Evolutionary conservation across 768 basidiomycete genomes (phyloP), one percentile per base, ranked within the genome.

Genomic region (Suillus subluteus): DNA sequence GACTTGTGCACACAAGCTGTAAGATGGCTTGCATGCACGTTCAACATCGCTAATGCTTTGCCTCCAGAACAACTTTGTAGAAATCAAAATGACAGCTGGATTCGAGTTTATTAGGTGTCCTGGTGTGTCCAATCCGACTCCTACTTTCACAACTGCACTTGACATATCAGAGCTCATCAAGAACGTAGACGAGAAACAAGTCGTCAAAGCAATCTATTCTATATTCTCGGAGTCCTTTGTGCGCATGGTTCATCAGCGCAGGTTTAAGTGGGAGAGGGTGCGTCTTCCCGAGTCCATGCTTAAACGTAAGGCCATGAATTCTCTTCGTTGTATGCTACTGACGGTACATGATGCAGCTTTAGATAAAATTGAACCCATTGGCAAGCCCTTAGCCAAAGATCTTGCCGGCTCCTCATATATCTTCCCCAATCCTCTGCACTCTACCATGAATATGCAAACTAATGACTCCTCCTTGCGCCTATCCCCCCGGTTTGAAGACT

Each of bases 31-130:
- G 23, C 4, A 50, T 23, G 48, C 48, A 50, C 11, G 1, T 23
- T 50, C n/a, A 23, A 50, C n/a, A 50, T 50, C 23, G 13, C 48
- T 50, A 23, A 50, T 50, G 48, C 23, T 23, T 50, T 23, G 0
- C n/a, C n/a, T 50, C n/a, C 48, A 50, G 48, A 50, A 50, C 23
- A 50, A 50, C n/a, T 50, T 23, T 50, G n/a, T 50, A n/a, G 48
- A 50, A 23, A 23, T 50, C 23, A 50, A 4, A 50, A 50, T 50
- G 48, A 50, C 48, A 12, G 12, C 48, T 50, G 48, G n/a, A 50
- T 50, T 50, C 4, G 2, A 50, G 48, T 50, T 50, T 50, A n/a
- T 50, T 2, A 50, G 6, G n/a, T 50, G 23, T 50, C 48, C 48
- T 50, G 48, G n/a, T 12, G 13, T 23, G 48, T 50, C n/a, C 48